Percentiles rank a stretch among this genome's conserved stretches.
phyloP scores from a whole-genome alignment of 257 asterid species.

The Nicotiana otophora region DNA sequence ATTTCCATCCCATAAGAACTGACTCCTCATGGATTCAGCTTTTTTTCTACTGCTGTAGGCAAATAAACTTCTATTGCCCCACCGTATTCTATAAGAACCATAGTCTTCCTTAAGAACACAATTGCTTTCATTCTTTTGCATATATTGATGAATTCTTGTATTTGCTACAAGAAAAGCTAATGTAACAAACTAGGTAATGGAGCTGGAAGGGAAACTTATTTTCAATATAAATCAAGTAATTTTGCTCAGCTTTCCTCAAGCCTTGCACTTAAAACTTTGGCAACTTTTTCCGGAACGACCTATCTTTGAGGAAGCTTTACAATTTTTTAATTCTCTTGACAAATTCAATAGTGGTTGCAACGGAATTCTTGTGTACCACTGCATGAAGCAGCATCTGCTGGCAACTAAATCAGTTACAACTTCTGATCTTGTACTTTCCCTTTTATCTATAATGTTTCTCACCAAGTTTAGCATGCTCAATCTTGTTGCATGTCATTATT shows the following conservation, averaged over 20 bases:
- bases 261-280: background rate
- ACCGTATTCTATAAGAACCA: background rate
- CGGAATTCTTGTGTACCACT: background rate
- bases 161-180: background rate
- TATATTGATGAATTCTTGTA: background rate
- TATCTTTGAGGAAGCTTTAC: background rate
- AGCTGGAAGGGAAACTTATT: background rate
- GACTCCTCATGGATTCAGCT: too few species aligned
- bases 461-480: background rate
- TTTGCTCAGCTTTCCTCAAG: background rate
- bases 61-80: background rate
- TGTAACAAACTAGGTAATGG: background rate
- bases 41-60: too few species aligned
- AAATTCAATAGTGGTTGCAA: background rate
- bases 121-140: background rate
- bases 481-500: background rate
- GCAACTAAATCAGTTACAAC: background rate
- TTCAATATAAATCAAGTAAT: background rate
- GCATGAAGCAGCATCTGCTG: background rate
- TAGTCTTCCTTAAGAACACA: background rate
- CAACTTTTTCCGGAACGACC: background rate
- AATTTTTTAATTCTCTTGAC: background rate
- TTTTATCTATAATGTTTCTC: background rate
- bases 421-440: background rate
- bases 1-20: too few species aligned